These are phyloP conservation scores for Tilletia indica DNA, from an alignment of 1,284 basidiomycete genomes.

Conservation along the genomic window DNA sequence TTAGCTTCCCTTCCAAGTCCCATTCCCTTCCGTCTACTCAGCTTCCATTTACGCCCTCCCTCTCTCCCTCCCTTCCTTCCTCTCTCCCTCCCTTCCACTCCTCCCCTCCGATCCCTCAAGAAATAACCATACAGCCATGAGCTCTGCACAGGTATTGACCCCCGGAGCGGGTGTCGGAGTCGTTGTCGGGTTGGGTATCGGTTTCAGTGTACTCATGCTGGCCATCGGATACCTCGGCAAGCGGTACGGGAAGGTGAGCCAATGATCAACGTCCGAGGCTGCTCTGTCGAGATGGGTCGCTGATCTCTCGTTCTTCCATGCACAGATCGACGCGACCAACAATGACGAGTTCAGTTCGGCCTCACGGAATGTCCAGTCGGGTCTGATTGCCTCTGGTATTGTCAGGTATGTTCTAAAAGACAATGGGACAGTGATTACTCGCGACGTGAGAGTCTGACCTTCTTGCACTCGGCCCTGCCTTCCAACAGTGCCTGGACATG, in stretches of 20 bases:
- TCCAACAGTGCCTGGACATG: slow-evolving; percentile 43
- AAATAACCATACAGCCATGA: neutral
- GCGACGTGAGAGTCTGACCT: no score
- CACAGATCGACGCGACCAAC: slow-evolving; percentile 29
- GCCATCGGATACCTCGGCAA: slow-evolving; percentile 44
- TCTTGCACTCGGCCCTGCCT: no score
- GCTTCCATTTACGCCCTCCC: slow-evolving; percentile 3
- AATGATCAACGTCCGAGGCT: neutral
- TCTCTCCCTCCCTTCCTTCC: neutral
- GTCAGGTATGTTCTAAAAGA: slow-evolving; percentile 59
- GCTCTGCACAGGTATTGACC: slow-evolving; percentile 35
- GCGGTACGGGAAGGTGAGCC: slow-evolving; percentile 36
- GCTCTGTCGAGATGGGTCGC: no score
- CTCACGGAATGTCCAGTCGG: slow-evolving; percentile 66
- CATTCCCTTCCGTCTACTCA: slow-evolving; percentile 10
- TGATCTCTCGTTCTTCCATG: no score
- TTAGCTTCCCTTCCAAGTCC: neutral
- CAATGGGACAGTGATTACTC: slow-evolving; percentile 46
- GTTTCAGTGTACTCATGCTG: slow-evolving; percentile 48
- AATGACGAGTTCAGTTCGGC: slow-evolving; percentile 53
- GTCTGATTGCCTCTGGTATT: slow-evolving; percentile 83
- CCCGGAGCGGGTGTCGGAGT: slow-evolving; percentile 52
- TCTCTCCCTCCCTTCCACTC: neutral
- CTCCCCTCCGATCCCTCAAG: neutral
- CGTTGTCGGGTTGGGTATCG: slow-evolving; percentile 48